phyloP scores from a whole-genome alignment of 345 rosid species.

The Populus deltoides region DNA sequence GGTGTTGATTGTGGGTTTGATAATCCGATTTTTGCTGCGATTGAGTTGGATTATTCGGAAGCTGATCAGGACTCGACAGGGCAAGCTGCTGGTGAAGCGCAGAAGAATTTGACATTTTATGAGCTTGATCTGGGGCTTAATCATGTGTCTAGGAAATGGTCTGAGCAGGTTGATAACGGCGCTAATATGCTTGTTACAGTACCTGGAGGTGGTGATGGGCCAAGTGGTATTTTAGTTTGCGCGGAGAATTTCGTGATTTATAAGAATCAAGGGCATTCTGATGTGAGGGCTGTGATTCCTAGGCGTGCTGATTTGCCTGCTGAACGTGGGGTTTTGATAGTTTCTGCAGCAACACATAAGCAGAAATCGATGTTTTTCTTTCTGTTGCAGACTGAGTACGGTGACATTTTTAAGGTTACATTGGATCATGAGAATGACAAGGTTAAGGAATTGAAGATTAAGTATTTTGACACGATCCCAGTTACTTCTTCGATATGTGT shows the following conservation, averaged over 20 bases:
- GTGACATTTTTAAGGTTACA: slow-evolving; percentile 87
- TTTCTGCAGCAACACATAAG: slow-evolving; percentile 85
- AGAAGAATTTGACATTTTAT: slow-evolving; percentile 88
- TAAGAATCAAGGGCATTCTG: slow-evolving; percentile 91
- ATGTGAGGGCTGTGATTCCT: slow-evolving; percentile 89
- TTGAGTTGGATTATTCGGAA: slow-evolving; percentile 94
- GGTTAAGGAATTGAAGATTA: slow-evolving; percentile 80
- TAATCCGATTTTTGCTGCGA: slow-evolving; percentile 86
- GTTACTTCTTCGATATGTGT: slow-evolving; percentile 85
- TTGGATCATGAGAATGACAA: slow-evolving; percentile 68
- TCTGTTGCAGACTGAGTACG: slow-evolving; percentile 92
- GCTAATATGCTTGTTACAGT: slow-evolving; percentile 96
- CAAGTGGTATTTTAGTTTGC: slow-evolving; percentile 92
- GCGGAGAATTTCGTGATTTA: slow-evolving; percentile 97
- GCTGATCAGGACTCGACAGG: slow-evolving; percentile 94
- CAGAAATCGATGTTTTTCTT: slow-evolving; percentile 91
- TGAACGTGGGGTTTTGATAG: slow-evolving; percentile 87
- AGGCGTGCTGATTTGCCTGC: slow-evolving; percentile 88
- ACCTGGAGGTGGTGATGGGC: slow-evolving; percentile 98
- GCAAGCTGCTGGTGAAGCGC: slow-evolving; percentile 83
- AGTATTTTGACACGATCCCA: slow-evolving; percentile 93
- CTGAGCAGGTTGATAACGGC: slow-evolving; percentile 91
- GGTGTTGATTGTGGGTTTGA: slow-evolving; percentile 98
- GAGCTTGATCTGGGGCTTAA: slow-evolving; percentile 96
- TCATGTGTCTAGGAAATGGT: slow-evolving; percentile 96